A percentile compares a stretch with the other conserved stretches of the same genome.
Evolutionary conservation across 1,139 yeast genomes (phyloP).

Genomic region (Suhomyces wounanorum): DNA sequence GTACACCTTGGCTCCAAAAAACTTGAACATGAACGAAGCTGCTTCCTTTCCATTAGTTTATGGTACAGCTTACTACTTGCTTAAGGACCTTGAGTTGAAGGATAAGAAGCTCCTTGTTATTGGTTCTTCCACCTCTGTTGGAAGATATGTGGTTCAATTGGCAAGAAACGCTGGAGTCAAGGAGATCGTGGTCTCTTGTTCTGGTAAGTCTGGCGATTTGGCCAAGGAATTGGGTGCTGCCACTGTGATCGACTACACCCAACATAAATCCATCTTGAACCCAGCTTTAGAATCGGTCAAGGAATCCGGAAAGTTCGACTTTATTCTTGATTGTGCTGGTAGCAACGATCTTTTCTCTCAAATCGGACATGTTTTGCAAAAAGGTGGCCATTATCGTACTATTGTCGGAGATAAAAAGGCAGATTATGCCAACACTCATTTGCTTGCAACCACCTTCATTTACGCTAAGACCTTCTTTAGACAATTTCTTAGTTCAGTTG

Average conservation of each 20-base stretch:
- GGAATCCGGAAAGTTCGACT: conserved; percentile 37
- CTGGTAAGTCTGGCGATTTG: conserved; percentile 37
- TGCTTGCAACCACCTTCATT: conserved; percentile 7
- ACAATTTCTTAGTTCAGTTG: conserved; percentile 16
- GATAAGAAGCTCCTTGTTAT: conserved; percentile 52
- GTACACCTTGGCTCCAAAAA: conserved; percentile 49
- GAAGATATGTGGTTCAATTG: conserved; percentile 59
- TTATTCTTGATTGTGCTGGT: conserved; percentile 36
- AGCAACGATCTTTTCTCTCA: conserved; percentile 25
- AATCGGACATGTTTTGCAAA: conserved; percentile 35
- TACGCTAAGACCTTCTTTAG: conserved; percentile 7
- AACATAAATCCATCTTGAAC: conserved; percentile 26
- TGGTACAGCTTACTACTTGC: conserved; percentile 55
- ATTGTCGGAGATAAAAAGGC: conserved; percentile 51
- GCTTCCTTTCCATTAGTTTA: conserved; percentile 59
- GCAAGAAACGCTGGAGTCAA: conserved; percentile 50
- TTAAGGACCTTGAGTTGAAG: conserved; percentile 32
- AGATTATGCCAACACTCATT: conserved; percentile 22
- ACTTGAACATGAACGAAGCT: conserved; percentile 53
- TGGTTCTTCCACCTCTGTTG: conserved; percentile 80
- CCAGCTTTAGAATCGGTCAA: conserved; percentile 32
- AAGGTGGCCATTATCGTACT: conserved; percentile 37
- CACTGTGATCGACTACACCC: conserved; percentile 51
- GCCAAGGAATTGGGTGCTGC: conserved; percentile 56
- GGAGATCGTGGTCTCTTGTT: conserved; percentile 47